Evolutionary conservation across 192 early-diverging fungal genomes (phyloP).

Genomic region (Phycomyces nitens): DNA sequence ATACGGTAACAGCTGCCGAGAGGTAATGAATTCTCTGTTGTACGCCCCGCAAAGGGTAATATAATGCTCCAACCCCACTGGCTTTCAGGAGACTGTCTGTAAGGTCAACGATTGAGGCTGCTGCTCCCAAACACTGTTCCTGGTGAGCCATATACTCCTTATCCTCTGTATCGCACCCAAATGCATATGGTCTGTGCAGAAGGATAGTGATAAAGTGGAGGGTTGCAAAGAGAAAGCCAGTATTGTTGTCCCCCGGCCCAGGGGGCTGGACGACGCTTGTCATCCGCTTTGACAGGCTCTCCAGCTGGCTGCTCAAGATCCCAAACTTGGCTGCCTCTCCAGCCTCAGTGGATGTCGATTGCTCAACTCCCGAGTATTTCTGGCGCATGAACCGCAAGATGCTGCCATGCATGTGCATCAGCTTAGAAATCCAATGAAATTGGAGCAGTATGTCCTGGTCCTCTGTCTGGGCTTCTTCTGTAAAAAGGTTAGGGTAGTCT

Average conservation of each 20-base stretch:
- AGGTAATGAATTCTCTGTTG: conserved; percentile 33
- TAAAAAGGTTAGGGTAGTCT: conserved; percentile 16
- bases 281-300: conserved; percentile 9
- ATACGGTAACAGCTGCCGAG: conserved; percentile 22
- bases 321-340: conserved; percentile 1
- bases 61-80: neutral
- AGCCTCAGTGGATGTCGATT: neutral
- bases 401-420: conserved; percentile 18
- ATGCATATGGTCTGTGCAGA: conserved; percentile 21
- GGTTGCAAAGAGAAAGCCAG: conserved; percentile 15
- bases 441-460: conserved; percentile 5
- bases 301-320: neutral
- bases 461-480: conserved; percentile 19
- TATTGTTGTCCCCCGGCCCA: neutral
- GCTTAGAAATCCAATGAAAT: conserved; percentile 25
- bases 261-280: neutral
- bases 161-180: neutral
- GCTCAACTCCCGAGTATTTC: conserved; percentile 9
- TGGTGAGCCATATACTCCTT: conserved; percentile 8
- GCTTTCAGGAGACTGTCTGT: conserved; percentile 2
- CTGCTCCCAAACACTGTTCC: conserved; percentile 15
- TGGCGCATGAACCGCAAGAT: conserved; percentile 14
- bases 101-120: conserved; percentile 18
- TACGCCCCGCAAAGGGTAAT: conserved; percentile 16
- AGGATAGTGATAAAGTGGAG: conserved; percentile 21